Percentiles rank a stretch among this genome's conserved stretches.
phyloP scores from a whole-genome alignment of 2,329 filamentous ascomycete species.

The Sporothrix protearum region DNA sequence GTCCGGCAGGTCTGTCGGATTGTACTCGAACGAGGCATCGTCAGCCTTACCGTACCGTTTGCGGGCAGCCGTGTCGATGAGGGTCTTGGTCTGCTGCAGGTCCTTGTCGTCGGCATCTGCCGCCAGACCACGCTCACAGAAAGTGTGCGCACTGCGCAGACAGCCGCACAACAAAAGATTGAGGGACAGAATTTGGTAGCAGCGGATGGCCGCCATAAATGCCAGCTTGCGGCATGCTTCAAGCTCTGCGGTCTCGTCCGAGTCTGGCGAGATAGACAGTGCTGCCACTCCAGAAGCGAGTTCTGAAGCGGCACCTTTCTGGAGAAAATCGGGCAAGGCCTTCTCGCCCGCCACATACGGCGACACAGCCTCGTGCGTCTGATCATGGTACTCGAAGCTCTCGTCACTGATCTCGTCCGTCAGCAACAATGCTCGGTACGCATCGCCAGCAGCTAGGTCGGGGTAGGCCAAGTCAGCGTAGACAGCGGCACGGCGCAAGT shows the following conservation, averaged over 20 bases:
- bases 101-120: slow-evolving; percentile 54
- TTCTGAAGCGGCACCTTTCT: slow-evolving; percentile 21
- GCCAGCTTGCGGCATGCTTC: slow-evolving; percentile 39
- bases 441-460: slow-evolving; percentile 84
- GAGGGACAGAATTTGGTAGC: slow-evolving; percentile 57
- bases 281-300: neutral
- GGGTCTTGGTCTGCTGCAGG: slow-evolving; percentile 51
- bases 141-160: slow-evolving; percentile 63
- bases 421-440: slow-evolving; percentile 83
- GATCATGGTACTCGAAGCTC: slow-evolving; percentile 76
- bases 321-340: slow-evolving; percentile 45
- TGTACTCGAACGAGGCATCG: slow-evolving; percentile 36
- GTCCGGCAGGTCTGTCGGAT: slow-evolving; percentile 60
- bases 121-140: slow-evolving; percentile 59
- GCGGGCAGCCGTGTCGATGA: slow-evolving; percentile 53
- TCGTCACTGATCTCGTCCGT: slow-evolving; percentile 77
- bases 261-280: neutral
- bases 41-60: slow-evolving; percentile 29
- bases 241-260: neutral
- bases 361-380: slow-evolving; percentile 54
- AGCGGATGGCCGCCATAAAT: slow-evolving; percentile 50
- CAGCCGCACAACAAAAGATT: slow-evolving; percentile 63
- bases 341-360: slow-evolving; percentile 35
- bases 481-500: slow-evolving; percentile 65
- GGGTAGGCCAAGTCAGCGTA: slow-evolving; percentile 77